Evolutionary conservation across 2,329 filamentous ascomycete species (phyloP), one percentile per base, ranked within the genome.

Genomic region (Xylaria sp.): DNA sequence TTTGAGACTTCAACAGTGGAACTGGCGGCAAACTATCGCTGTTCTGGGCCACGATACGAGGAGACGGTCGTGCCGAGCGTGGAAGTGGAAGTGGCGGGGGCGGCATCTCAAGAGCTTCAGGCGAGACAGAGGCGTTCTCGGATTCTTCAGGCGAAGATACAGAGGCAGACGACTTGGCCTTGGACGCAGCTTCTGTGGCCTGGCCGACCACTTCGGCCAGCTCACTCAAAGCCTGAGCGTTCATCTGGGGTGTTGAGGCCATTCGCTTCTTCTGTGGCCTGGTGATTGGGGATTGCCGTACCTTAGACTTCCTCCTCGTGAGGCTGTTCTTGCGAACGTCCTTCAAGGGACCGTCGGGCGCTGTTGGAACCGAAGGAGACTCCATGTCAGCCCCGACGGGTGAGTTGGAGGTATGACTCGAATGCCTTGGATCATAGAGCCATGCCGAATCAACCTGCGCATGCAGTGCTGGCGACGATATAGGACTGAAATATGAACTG

Each of bases 401-500:
- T 63, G 81, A 86, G 73, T 76, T 85, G 55, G 71, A 77, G 65
- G 74, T 78, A 61, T 69, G 67, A 13, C 66, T 64, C 11, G 69
- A 78, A 69, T 72, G 76, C 39, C 75, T 69, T 59, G 77, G 73
- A 54, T 83, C 76, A 62, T 80, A 80, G 54, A 75, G 67, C 3
- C 77, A 72, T 13, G 73, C 72, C 30, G 76, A 69, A 57, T 86
- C 83, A 62, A 78, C 83, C 71, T 92, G 88, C 1, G 89, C 88
- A 72, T 90, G 87, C 16, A 94, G 78, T 2, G 90, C 89, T 1
- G 90, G 90, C 13, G 90, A 94, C 4, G 89, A 92, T 53, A 94
- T 79, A 8, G 90, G 90, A 70, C 90, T 94, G 72, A 94, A 92
- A 75, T 92, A 93, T 39, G 88, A 83, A 42, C 83, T 83, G 0